Evolutionary conservation across 2,329 filamentous ascomycete genomes (phyloP).

Genomic region (Pseudogymnoascus verrucosus): DNA sequence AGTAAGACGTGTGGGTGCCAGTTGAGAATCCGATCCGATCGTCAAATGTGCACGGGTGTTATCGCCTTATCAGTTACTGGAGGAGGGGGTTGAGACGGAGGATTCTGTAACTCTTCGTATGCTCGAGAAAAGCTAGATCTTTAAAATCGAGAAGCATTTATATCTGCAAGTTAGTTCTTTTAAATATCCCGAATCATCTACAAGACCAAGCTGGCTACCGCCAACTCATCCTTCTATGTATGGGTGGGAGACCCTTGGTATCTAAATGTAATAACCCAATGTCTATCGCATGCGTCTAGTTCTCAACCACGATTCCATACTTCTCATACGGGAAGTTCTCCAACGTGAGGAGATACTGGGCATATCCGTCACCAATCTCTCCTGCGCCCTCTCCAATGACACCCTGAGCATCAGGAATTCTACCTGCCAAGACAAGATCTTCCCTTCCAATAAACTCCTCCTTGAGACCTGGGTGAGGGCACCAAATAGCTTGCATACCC

Average conservation of each 20-base stretch:
- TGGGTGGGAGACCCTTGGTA: neutral
- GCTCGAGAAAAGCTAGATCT: neutral
- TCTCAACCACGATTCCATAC: slow-evolving; percentile 44
- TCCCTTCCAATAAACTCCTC: slow-evolving; percentile 70
- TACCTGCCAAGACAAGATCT: slow-evolving; percentile 72
- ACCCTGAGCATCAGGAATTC: slow-evolving; percentile 46
- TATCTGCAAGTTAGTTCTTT: neutral
- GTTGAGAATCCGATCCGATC: neutral
- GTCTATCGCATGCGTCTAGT: neutral
- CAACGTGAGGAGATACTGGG: slow-evolving; percentile 43
- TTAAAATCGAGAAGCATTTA: neutral
- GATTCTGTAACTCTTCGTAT: neutral
- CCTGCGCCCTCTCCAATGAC: slow-evolving; percentile 27
- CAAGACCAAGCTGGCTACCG: neutral
- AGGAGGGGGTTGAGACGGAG: neutral
- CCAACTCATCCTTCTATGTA: neutral
- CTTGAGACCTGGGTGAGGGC: slow-evolving; percentile 71
- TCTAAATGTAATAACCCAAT: neutral
- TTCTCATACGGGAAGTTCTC: slow-evolving; percentile 49
- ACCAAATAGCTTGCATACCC: slow-evolving; percentile 93
- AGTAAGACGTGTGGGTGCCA: neutral
- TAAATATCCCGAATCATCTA: slow-evolving; percentile 1
- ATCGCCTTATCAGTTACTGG: neutral
- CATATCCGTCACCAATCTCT: slow-evolving; percentile 53
- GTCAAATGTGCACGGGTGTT: neutral